Evolutionary conservation across 495 filamentous ascomycete genomes (phyloP).

Genomic region (Tuber umbilicatum): DNA sequence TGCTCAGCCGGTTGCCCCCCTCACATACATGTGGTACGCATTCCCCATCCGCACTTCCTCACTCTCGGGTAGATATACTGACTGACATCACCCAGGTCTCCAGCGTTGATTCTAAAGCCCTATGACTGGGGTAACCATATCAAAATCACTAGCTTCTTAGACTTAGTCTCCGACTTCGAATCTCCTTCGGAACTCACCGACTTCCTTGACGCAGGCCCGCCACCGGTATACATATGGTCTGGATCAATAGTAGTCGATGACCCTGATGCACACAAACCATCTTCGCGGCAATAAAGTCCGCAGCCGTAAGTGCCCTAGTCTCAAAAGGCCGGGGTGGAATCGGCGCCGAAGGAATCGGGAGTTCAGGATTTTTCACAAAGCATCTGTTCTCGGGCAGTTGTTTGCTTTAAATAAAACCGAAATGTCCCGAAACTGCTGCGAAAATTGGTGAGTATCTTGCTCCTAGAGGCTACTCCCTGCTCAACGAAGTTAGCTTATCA

Average conservation of each 20-base stretch:
- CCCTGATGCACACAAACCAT: slow-evolving; percentile 56
- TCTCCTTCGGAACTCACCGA: slow-evolving; percentile 51
- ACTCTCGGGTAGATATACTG: neutral
- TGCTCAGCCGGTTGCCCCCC: slow-evolving; percentile 57
- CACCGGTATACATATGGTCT: slow-evolving; percentile 61
- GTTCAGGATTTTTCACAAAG: slow-evolving; percentile 36
- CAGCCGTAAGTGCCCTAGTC: slow-evolving; percentile 58
- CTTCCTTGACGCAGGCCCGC: slow-evolving; percentile 52
- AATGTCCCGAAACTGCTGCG: no score
- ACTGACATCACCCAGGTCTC: slow-evolving; percentile 44
- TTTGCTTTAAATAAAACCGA: no score
- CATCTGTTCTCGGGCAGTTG: no score
- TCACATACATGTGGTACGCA: slow-evolving; percentile 56
- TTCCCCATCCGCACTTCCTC: neutral
- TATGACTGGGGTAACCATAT: slow-evolving; percentile 59
- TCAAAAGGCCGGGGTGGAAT: slow-evolving; percentile 63
- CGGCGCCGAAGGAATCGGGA: slow-evolving; percentile 49
- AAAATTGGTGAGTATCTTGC: no score
- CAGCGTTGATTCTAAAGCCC: slow-evolving; percentile 59
- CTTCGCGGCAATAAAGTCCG: slow-evolving; percentile 54
- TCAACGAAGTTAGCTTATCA: no score
- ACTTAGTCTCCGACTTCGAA: slow-evolving; percentile 55
- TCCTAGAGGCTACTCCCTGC: no score
- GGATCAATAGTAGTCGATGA: slow-evolving; percentile 65
- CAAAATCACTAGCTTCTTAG: slow-evolving; percentile 58